Evolutionary conservation across 768 basidiomycete species (phyloP).

Genomic region (Gloeopeniophorella convolvens): DNA sequence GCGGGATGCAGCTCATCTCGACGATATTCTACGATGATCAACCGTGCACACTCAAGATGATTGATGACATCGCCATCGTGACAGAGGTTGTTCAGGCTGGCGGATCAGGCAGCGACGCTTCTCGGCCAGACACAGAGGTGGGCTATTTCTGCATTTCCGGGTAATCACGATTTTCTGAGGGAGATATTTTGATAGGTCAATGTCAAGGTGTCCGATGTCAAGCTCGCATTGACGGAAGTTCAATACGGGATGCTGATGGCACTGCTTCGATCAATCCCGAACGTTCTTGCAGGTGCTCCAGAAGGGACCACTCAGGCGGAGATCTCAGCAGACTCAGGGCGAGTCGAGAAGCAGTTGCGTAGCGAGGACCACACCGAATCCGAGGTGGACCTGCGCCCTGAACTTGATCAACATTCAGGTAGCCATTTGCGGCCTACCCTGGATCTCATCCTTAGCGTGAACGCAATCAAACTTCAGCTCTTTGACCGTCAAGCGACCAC

Average conservation of each 20-base stretch:
- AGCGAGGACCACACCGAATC: constrained; percentile 18
- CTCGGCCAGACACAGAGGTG: constrained; percentile 74
- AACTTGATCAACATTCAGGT: constrained; percentile 36
- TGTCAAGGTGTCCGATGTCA: constrained; percentile 76
- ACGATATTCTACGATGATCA: constrained; percentile 44
- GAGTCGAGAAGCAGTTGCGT: constrained; percentile 13
- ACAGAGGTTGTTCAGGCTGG: constrained; percentile 61
- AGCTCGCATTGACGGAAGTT: constrained; percentile 72
- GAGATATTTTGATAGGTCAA: constrained; percentile 41
- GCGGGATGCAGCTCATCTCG: constrained; percentile 79
- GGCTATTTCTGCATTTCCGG: constrained; percentile 15
- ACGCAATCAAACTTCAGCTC: constrained; percentile 74
- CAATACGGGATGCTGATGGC: constrained; percentile 72
- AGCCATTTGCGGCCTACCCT: constrained; percentile 52
- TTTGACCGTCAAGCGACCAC: constrained; percentile 64
- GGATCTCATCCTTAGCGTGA: constrained; percentile 67
- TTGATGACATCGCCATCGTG: constrained; percentile 80
- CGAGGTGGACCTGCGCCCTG: constrained; percentile 46
- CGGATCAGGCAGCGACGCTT: constrained; percentile 44
- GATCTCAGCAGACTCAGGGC: constrained; percentile 19
- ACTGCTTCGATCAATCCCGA: constrained; percentile 62
- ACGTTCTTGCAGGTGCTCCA: constrained; percentile 46
- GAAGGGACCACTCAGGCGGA: constrained; percentile 34
- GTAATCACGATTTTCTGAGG: neutral
- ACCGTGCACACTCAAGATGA: constrained; percentile 66